A percentile compares a stretch with the other conserved stretches of the same genome.
These are phyloP conservation scores for Irpex sp. DNA, from an alignment of 1,284 basidiomycete genomes.

Conservation along the genomic window DNA sequence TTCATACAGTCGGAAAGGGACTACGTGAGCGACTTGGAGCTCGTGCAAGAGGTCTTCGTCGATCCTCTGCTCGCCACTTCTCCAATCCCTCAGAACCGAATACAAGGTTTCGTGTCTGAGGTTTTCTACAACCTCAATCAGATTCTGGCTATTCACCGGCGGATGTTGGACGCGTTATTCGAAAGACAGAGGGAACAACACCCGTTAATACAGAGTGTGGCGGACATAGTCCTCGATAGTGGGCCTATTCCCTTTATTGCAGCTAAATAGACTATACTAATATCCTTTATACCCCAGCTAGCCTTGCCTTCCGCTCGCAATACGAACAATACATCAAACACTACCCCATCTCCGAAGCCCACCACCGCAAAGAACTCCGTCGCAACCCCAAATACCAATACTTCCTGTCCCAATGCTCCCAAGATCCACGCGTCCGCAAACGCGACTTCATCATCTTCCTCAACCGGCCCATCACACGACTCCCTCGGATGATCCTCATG, in stretches of 20 bases:
- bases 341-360: conserved; percentile 76
- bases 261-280: not conserved
- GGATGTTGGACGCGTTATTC: conserved; percentile 62
- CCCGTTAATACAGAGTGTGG: conserved; percentile 69
- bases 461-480: conserved; percentile 75
- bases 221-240: conserved; percentile 76
- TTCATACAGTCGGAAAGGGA: conserved; percentile 77
- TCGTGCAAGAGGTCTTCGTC: conserved; percentile 70
- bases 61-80: conserved; percentile 46
- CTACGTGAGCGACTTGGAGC: conserved; percentile 70
- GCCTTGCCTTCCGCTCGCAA: conserved; percentile 46
- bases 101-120: conserved; percentile 57
- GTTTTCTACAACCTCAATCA: conserved; percentile 72
- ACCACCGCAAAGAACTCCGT: conserved; percentile 66
- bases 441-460: conserved; percentile 78
- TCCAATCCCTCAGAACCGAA: conserved; percentile 46
- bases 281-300: conserved; percentile 19
- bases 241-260: conserved; percentile 19
- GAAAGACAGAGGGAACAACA: conserved; percentile 73
- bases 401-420: conserved; percentile 59
- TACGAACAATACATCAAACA: conserved; percentile 81
- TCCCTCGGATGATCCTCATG: conserved; percentile 70
- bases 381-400: conserved; percentile 58
- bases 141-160: conserved; percentile 59
- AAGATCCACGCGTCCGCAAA: conserved; percentile 64